A percentile compares a stretch with the other conserved stretches of the same genome.
Evolutionary conservation across 2,329 filamentous ascomycete species (phyloP).

Genomic region (Tolypocladium capitatum): DNA sequence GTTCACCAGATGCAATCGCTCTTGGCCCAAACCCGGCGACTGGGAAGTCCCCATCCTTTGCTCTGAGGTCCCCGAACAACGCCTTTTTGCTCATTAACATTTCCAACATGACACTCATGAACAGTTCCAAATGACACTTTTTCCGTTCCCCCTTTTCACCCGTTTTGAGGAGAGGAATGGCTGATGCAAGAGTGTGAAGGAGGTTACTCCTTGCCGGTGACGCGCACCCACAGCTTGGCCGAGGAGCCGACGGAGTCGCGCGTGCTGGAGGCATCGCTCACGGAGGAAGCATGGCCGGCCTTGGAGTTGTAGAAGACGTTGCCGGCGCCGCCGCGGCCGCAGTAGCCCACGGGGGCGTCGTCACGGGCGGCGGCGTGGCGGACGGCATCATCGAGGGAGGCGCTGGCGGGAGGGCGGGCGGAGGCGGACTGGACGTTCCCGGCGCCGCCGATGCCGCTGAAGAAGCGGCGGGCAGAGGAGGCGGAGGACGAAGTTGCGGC

Average conservation of each 20-base stretch:
- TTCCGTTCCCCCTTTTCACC: not conserved
- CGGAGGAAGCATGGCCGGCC: conserved; percentile 16
- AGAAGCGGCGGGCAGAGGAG: conserved; percentile 36
- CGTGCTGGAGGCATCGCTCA: conserved; percentile 18
- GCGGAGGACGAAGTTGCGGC: conserved; percentile 19
- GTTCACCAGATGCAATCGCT: conserved; percentile 34
- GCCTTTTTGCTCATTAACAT: conserved; percentile 10
- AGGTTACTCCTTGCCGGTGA: conserved; percentile 19
- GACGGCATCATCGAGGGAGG: conserved; percentile 34
- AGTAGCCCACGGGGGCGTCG: conserved; percentile 40
- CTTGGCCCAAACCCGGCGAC: not conserved
- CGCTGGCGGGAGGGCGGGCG: conserved; percentile 25
- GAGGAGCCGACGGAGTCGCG: conserved; percentile 23
- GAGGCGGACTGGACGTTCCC: conserved; percentile 43
- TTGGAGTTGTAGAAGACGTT: conserved; percentile 48
- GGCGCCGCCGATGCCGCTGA: conserved; percentile 53
- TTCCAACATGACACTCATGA: conserved; percentile 2
- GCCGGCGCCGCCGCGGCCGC: conserved; percentile 54
- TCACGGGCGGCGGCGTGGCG: conserved; percentile 29
- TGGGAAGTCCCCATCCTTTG: conserved; percentile 12
- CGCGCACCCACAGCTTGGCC: conserved; percentile 19
- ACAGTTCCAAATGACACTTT: not conserved
- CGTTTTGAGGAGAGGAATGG: not conserved
- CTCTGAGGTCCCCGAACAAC: conserved; percentile 19
- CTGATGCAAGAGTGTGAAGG: conserved; percentile 6